Base-by-base conservation (phyloP, 768 basidiomycete genomes). In the Rhizopogon rudus region DNA sequence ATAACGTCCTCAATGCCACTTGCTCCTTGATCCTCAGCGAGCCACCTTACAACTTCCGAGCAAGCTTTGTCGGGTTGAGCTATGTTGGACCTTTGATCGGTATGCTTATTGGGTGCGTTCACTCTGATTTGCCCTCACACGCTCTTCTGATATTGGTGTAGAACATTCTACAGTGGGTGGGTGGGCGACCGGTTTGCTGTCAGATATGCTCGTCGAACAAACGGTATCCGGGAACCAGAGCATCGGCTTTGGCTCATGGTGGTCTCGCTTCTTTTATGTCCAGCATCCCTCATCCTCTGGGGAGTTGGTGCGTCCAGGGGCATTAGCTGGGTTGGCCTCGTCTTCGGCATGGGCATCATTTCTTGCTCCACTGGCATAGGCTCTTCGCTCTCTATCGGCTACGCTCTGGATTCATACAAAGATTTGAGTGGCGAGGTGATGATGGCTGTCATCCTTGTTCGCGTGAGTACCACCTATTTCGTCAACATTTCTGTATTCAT, bases 211-310 rank as follows among this genome's bases (percentile, higher is more conserved):
- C 59, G 63, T 29, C 49, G 53, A 33, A 61, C 56, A 5, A 22
- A 6, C 25, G 63, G 63, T 20, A 45, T 59, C 20, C 53, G 63
- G 13, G 63, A 64, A 37, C 63, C 63, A 7, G 63, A 64, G 35
- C 60, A 64, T 40, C 60, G 63, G 14, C 57, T 64, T n/a, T 64
- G 63, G 63, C 60, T 63, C n/a, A 59, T 64, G 60, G 40, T 64
- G 29, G 57, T 61, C 17, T 64, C 63, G 4, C 39, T 61, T 12
- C 7, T 60, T 25, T 51, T 64, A 39, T 61, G 60, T 17, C 59
- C 63, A 7, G 49, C 57, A 2, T 61, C 63, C 1, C 60, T 64
- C 13, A 55, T 64, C 17, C 60, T 62, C 29, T 62, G 61, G 61
- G 60, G 60, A 25, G 57, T 62, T 10, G 61, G 61, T 22, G 61